Conservation (phyloP, 1,139 yeast species). For the Pichia sorboxylosa region DNA sequence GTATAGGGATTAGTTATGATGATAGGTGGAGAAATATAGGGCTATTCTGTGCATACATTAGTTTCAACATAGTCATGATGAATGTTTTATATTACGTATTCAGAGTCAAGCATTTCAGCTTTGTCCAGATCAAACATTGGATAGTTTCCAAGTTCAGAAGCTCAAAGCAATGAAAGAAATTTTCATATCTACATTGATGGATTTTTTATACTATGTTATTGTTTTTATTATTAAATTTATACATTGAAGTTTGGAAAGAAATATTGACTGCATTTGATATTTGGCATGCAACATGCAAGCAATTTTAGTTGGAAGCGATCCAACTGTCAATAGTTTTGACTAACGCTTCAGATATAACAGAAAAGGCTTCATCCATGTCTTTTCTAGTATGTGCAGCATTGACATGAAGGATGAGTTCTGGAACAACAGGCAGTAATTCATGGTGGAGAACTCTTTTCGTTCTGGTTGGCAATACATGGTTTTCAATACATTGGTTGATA, state of each 20-base stretch:
- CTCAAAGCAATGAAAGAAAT: too few relatives aligned
- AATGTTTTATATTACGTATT: constrained; percentile 10
- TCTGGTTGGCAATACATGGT: constrained; percentile 55
- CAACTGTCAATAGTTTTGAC: constrained; percentile 11
- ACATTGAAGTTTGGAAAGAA: too few relatives aligned
- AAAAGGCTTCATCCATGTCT: constrained; percentile 35
- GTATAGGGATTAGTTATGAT: constrained; percentile 32
- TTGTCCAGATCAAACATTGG: too few relatives aligned
- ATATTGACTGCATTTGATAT: too few relatives aligned
- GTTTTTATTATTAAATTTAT: too few relatives aligned
- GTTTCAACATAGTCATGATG: constrained; percentile 32
- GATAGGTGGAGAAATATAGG: constrained; percentile 62
- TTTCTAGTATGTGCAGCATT: constrained; percentile 40
- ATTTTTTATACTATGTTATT: too few relatives aligned
- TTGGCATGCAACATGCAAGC: too few relatives aligned
- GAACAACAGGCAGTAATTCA: constrained; percentile 67
- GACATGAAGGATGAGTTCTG: constrained; percentile 54
- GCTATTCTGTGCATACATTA: constrained; percentile 43
- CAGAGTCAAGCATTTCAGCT: constrained; percentile 8
- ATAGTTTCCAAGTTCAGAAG: too few relatives aligned
- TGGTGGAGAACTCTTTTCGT: constrained; percentile 59
- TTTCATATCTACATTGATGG: too few relatives aligned
- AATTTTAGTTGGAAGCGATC: too few relatives aligned
- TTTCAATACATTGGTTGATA: constrained; percentile 39
- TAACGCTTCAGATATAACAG: constrained; percentile 15